These are phyloP conservation scores for Alloteropsis angusta DNA, from an alignment of 202 grass and related monocot genomes.

Conservation along the genomic window DNA sequence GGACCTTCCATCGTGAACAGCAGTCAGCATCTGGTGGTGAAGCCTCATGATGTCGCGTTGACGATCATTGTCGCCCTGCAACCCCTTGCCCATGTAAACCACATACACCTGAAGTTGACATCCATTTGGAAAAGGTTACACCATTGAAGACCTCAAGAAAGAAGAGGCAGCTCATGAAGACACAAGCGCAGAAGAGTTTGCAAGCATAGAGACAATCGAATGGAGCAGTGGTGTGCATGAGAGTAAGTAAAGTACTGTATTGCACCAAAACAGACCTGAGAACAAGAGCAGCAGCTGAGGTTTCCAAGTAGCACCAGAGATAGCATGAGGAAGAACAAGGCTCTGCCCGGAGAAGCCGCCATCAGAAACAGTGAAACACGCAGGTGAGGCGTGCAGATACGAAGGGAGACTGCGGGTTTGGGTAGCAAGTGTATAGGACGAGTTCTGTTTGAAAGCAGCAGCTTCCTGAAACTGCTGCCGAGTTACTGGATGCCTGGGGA, in stretches of 20 bases:
- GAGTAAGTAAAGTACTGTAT: background rate
- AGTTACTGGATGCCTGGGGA: background rate
- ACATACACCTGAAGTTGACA: slow-evolving; percentile 50
- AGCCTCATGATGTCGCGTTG: slow-evolving; percentile 32
- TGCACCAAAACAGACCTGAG: background rate
- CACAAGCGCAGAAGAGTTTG: background rate
- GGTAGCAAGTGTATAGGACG: background rate
- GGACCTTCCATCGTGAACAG: slow-evolving; percentile 67
- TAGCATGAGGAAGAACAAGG: slow-evolving; percentile 9
- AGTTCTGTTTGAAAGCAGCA: background rate
- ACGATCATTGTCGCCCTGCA: background rate
- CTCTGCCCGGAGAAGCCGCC: slow-evolving; percentile 13
- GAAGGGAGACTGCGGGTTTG: background rate
- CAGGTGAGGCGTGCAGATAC: background rate
- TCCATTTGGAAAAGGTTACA: background rate
- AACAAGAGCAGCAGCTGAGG: slow-evolving; percentile 1
- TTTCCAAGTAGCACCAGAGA: slow-evolving; percentile 6
- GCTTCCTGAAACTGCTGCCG: slow-evolving; percentile 9
- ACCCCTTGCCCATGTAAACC: slow-evolving; percentile 65
- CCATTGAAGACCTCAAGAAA: background rate
- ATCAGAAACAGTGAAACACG: background rate
- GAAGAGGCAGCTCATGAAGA: background rate
- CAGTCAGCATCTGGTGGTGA: slow-evolving; percentile 53
- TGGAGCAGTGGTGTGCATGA: background rate
- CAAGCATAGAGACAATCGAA: background rate